Base-by-base conservation (phyloP, 768 basidiomycete genomes). In the Calocybe gangraenosa region DNA sequence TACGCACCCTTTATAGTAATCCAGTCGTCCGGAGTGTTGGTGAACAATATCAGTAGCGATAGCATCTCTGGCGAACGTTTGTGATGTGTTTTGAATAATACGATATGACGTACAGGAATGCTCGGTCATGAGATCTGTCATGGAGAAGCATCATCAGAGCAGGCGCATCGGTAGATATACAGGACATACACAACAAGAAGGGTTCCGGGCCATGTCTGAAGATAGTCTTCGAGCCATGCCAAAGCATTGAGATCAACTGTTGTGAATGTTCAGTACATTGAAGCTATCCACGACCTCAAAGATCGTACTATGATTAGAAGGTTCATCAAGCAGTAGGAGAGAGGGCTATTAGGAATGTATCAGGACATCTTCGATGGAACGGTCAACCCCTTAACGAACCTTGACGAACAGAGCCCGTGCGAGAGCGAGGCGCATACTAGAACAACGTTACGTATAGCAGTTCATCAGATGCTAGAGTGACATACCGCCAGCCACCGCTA, bases 31-130 rank as follows among this genome's bases (percentile, higher is more conserved):
- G 0, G 87, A 92, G 62, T 97, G 93, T 64, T 91, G 92, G 62
- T 96, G 92, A n/a, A 97, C 79, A 53, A 99, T 97, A 63, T 99
- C 96, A 14, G 96, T 98, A 3, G 96, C 95, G 30, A 98, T 91
- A 13, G 90, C 87, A 63, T 98, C 95, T 44, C 87, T 89, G 40
- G 10, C 14, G 3, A 23, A 22, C 23, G 17, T 35, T 7, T 7
- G 7, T 35, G 6, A 35, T 5, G n/a, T 14, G 34, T 35, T 35
- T 18, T n/a, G 34, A 35, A 35, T 4, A n/a, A 14, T n/a, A 28
- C 25, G 11, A 11, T 5, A 35, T 14, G 14, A 35, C 80, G 55
- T 57, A 88, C 83, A 97, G 68, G 79, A 97, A 97, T 28, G 93
- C 91, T 58, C 96, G 85, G 65, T 99, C 96, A 75, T 99, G 96